A percentile compares a stretch with the other conserved stretches of the same genome.
Conservation (phyloP, 164 flowering plant species). For the Stephania japonica region DNA sequence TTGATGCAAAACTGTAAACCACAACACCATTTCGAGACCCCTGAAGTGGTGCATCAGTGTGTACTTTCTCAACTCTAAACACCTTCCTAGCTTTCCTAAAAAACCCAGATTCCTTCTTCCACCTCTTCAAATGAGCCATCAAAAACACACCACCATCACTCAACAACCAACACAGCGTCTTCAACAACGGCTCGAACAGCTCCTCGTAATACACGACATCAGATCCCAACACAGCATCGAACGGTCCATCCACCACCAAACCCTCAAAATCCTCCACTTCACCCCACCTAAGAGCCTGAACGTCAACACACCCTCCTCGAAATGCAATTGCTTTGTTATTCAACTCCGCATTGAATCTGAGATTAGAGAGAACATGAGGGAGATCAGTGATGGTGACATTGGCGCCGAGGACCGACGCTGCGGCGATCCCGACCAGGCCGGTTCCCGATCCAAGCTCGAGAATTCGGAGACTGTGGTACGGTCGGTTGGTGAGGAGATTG, state of each 20-base stretch:
- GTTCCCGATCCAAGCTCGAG: constrained; percentile 98
- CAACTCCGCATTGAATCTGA: constrained; percentile 51
- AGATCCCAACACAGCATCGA: constrained; percentile 50
- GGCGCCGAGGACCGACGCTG: constrained; percentile 63
- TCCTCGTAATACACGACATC: constrained; percentile 91
- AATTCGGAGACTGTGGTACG: constrained; percentile 30
- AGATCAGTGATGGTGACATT: constrained; percentile 76
- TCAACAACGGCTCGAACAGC: constrained; percentile 65
- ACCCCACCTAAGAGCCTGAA: constrained; percentile 71
- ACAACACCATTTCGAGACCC: constrained; percentile 67
- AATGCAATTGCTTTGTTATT: constrained; percentile 30
- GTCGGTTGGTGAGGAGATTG: constrained; percentile 13
- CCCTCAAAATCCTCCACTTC: constrained; percentile 40
- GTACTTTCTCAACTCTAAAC: constrained; percentile 43
- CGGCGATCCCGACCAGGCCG: constrained; percentile 81
- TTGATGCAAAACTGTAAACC: constrained; percentile 48
- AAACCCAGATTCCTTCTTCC: constrained; percentile 75
- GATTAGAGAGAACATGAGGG: constrained; percentile 68
- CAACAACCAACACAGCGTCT: constrained; percentile 47
- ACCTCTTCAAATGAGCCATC: constrained; percentile 89
- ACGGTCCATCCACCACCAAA: constrained; percentile 32
- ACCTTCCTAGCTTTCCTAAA: constrained; percentile 62
- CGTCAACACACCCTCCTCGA: constrained; percentile 44
- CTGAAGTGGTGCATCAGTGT: constrained; percentile 37
- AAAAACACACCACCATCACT: constrained; percentile 35